Conservation (phyloP, 352 stramenopile species). For the Phytophthora megakarya region DNA sequence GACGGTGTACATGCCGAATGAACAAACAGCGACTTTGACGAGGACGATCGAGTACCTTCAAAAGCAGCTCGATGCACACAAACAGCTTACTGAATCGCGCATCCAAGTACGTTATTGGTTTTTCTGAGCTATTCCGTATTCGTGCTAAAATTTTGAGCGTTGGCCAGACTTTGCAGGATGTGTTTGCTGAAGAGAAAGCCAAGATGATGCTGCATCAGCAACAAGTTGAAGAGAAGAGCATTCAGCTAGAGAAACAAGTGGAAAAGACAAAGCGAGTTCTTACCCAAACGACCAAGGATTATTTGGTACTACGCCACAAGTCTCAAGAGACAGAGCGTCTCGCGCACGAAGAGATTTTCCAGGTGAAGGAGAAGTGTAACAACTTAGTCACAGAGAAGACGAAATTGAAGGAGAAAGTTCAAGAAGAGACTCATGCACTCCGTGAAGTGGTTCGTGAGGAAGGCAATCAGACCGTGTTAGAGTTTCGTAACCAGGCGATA, state of each 20-base stretch:
- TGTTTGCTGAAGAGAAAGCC: constrained; percentile 59
- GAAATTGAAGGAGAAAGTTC: constrained; percentile 45
- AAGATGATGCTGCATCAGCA: constrained; percentile 50
- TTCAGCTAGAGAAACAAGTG: constrained; percentile 49
- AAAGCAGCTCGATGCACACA: constrained; percentile 59
- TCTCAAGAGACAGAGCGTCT: constrained; percentile 64
- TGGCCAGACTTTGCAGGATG: constrained; percentile 52
- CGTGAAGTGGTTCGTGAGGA: constrained; percentile 59
- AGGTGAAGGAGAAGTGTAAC: constrained; percentile 47
- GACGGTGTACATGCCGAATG: constrained; percentile 82
- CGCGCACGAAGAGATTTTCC: constrained; percentile 61
- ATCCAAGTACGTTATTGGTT: constrained; percentile 47
- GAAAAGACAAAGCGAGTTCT: constrained; percentile 65
- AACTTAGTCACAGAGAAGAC: constrained; percentile 48
- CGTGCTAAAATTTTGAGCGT: not conserved
- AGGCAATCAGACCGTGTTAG: constrained; percentile 53
- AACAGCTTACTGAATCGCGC: constrained; percentile 58
- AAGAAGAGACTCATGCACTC: constrained; percentile 50
- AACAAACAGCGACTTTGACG: constrained; percentile 56
- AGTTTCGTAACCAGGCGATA: constrained; percentile 63
- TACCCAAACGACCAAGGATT: constrained; percentile 76
- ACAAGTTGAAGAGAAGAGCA: constrained; percentile 43
- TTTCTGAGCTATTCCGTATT: too few species aligned
- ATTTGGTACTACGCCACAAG: constrained; percentile 72
- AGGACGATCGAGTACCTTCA: constrained; percentile 63